A percentile compares a stretch with the other conserved stretches of the same genome.
These are phyloP conservation scores for Ophiocordyceps polyrhachis-furcata DNA, from an alignment of 2,329 filamentous ascomycete species.

Conservation along the genomic window DNA sequence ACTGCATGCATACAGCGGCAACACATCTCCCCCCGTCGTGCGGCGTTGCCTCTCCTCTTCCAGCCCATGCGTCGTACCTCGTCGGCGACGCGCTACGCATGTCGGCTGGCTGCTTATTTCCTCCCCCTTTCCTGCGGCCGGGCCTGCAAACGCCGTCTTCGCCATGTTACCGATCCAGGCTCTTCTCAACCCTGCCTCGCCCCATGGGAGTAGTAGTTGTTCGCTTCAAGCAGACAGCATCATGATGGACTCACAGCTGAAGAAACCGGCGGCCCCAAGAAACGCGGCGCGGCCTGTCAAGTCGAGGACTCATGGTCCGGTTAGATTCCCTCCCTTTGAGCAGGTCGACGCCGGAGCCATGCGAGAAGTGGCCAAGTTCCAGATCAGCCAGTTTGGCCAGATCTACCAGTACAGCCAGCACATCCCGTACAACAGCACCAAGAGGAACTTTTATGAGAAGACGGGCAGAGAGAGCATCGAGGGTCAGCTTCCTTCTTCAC, in stretches of 20 bases:
- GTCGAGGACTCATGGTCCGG: conserved; percentile 42
- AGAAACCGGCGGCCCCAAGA: conserved; percentile 17
- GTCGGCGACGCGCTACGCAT: neutral
- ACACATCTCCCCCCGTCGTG: neutral
- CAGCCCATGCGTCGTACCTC: neutral
- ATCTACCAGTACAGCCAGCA: conserved; percentile 48
- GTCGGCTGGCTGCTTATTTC: conserved; percentile 1
- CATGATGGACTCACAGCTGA: conserved; percentile 5
- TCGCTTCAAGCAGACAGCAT: conserved; percentile 11
- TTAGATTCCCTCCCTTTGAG: conserved; percentile 63
- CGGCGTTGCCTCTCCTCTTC: neutral
- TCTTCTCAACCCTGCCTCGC: conserved; percentile 43
- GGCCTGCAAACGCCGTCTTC: conserved; percentile 7
- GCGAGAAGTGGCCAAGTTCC: conserved; percentile 41
- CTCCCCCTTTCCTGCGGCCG: neutral
- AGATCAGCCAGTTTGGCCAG: conserved; percentile 44
- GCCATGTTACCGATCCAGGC: conserved; percentile 46
- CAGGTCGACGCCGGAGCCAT: conserved; percentile 36
- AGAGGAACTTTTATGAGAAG: conserved; percentile 73
- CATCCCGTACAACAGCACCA: conserved; percentile 88
- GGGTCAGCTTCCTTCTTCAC: conserved; percentile 43
- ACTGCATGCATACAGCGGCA: neutral
- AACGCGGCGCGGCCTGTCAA: conserved; percentile 26
- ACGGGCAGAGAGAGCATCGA: conserved; percentile 80
- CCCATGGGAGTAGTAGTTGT: conserved; percentile 16